phyloP scores from a whole-genome alignment of 2,329 filamentous ascomycete genomes.

The Cadophora luteo-olivacea region DNA sequence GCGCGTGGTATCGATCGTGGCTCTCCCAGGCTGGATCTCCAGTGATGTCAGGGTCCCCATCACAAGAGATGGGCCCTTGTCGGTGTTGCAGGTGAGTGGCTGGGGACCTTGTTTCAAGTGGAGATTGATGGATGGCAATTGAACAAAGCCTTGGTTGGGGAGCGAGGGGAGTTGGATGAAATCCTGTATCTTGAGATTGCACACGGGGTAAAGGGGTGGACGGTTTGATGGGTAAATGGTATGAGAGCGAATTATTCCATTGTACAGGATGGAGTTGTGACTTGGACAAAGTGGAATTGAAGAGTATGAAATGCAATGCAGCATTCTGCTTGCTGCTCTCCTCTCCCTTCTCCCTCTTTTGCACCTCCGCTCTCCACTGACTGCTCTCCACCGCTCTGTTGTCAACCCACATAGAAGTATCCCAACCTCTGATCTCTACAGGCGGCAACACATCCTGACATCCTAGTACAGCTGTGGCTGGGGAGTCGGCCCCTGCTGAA shows the following conservation, averaged over 20 bases:
- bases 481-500: slow-evolving; percentile 6
- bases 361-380: too few relatives aligned
- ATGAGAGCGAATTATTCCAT: neutral
- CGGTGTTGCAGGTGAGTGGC: slow-evolving; percentile 6
- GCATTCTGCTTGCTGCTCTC: neutral
- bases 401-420: neutral
- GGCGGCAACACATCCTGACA: neutral
- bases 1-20: neutral
- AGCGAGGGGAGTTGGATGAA: neutral
- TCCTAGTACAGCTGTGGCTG: slow-evolving; percentile 2
- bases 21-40: neutral
- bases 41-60: slow-evolving; percentile 5
- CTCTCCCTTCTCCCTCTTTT: neutral
- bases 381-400: neutral
- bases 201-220: neutral
- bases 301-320: neutral
- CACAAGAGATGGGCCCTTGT: neutral
- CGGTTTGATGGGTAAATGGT: neutral
- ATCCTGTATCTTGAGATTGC: slow-evolving; percentile 12
- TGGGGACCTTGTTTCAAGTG: slow-evolving; percentile 5
- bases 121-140: slow-evolving; percentile 5
- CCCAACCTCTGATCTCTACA: neutral
- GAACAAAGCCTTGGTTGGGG: neutral
- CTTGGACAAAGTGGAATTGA: neutral
- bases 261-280: neutral